A percentile compares a stretch with the other conserved stretches of the same genome.
Evolutionary conservation across 2,329 filamentous ascomycete genomes (phyloP).

Genomic region (Clonostachys sp.): DNA sequence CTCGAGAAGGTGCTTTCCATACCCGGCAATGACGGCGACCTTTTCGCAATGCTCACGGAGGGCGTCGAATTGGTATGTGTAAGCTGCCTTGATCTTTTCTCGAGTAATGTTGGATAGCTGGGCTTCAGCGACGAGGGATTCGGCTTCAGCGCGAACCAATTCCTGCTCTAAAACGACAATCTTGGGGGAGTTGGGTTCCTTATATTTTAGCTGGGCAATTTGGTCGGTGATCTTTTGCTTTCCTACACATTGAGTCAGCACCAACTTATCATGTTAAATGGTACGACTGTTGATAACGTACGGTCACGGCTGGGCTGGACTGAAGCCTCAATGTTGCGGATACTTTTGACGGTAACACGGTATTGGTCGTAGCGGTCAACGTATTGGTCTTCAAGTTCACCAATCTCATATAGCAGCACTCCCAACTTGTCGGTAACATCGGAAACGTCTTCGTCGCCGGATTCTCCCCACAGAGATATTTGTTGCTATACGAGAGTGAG

Average conservation of each 20-base stretch:
- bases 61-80: slow-evolving; percentile 97
- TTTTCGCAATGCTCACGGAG: slow-evolving; percentile 97
- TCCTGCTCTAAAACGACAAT: slow-evolving; percentile 98
- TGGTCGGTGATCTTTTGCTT: slow-evolving; percentile 99
- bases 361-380: slow-evolving; percentile 99
- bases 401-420: slow-evolving; percentile 96
- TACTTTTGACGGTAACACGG: slow-evolving; percentile 98
- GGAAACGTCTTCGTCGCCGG: slow-evolving; percentile 93
- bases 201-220: slow-evolving; percentile 98
- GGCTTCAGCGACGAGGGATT: slow-evolving; percentile 97
- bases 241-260: slow-evolving; percentile 42
- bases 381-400: slow-evolving; percentile 96
- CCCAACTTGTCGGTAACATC: slow-evolving; percentile 99
- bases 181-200: slow-evolving; percentile 96
- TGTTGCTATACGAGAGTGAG: slow-evolving; percentile 66
- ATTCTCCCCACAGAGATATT: slow-evolving; percentile 96
- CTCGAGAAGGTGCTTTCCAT: slow-evolving; percentile 96
- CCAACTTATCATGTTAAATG: background rate
- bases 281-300: slow-evolving; percentile 30
- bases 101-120: slow-evolving; percentile 99
- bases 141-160: slow-evolving; percentile 94
- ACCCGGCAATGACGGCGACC: slow-evolving; percentile 94
- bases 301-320: slow-evolving; percentile 97
- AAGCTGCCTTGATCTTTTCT: slow-evolving; percentile 98
- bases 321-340: slow-evolving; percentile 97